Percentiles rank a stretch among this genome's conserved stretches.
phyloP scores from a whole-genome alignment of 176 grass and related monocot genomes.

The Triticum aestivum region DNA sequence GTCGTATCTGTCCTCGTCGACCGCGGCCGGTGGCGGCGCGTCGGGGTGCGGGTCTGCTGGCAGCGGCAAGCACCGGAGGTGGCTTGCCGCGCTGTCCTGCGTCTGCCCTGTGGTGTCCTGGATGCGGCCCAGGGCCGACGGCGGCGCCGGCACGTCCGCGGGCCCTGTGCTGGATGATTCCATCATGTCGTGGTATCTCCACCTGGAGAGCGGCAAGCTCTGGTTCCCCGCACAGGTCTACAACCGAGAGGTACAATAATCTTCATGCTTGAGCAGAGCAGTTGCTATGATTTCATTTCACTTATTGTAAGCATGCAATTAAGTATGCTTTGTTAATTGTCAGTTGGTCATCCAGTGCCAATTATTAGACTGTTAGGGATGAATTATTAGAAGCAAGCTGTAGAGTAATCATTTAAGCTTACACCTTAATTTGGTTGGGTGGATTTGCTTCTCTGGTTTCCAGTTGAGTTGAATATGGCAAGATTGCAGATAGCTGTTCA shows the following conservation, averaged over 20 bases:
- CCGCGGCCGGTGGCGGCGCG: background rate
- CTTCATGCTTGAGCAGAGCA: background rate
- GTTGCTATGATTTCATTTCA: conserved; percentile 14
- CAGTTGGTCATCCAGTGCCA: background rate
- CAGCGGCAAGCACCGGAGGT: conserved; percentile 47
- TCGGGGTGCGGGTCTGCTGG: background rate
- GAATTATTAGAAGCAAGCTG: conserved; percentile 5
- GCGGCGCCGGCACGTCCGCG: conserved; percentile 1
- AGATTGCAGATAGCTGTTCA: background rate
- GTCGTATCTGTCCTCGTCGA: conserved; percentile 51
- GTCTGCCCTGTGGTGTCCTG: conserved; percentile 81
- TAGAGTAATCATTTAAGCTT: background rate
- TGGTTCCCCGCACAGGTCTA: conserved; percentile 98
- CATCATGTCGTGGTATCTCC: conserved; percentile 80
- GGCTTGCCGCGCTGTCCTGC: conserved; percentile 64
- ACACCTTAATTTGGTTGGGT: conserved; percentile 19
- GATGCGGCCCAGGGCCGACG: conserved; percentile 46
- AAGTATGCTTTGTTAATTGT: background rate
- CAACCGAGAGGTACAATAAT: conserved; percentile 85
- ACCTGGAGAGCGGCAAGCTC: conserved; percentile 75
- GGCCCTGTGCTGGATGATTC: conserved; percentile 58
- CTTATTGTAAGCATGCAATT: conserved; percentile 16
- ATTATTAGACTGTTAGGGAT: conserved; percentile 5
- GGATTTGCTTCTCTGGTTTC: background rate
- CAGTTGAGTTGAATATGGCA: background rate